Base-by-base conservation (phyloP, 225 moss, liverwort and hornwort genomes). In the Bryoerythrophyllum caledonicum region DNA sequence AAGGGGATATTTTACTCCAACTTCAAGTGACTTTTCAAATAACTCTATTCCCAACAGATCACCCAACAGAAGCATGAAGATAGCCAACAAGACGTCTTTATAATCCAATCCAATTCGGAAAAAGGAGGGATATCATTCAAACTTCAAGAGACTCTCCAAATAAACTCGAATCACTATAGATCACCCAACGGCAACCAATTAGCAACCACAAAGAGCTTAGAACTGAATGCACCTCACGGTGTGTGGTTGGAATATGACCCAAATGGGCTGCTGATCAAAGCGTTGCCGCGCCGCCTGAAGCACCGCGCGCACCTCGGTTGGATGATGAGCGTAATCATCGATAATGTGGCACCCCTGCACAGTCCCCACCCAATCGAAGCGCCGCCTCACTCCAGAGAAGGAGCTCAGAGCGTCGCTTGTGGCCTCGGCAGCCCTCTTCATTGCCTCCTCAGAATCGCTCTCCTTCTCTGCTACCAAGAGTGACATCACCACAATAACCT, bases 171-270 rank as follows among this genome's bases (percentile, higher is more conserved):
- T 54, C 5, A 19, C 14, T 9, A 21, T 24, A 59, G 48, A 56
- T 35, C 14, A 49, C 21, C 59, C 43, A 37, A 38, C 65, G 54
- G 19, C 13, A 51, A 43, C 60, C 13, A 56, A 10, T 12, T 41
- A 41, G 41, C 41, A 13, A 48, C 35, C 14, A 46, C 65, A 25
- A 40, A 78, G 74, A 28, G 35, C 27, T 60, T 2, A 41, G 25
- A 43, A 27, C 6, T 5, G n/a, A 28, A 71, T 4, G 64, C 46
- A 99, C 97, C 97, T 95, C 84, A 91, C 86, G 17, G 90, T 95
- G 60, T 99, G 97, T 67, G 97, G 97, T 83, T 99, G 97, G 63
- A 99, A 99, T 53, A 99, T 85, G 59, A 99, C 97, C 97, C 97
- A 99, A 63, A 99, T 87, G 72, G 94, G 86, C 61, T 95, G 89